These are phyloP conservation scores for Alternaria infectoria DNA, from an alignment of 2,329 filamentous ascomycete species.

Conservation along the genomic window DNA sequence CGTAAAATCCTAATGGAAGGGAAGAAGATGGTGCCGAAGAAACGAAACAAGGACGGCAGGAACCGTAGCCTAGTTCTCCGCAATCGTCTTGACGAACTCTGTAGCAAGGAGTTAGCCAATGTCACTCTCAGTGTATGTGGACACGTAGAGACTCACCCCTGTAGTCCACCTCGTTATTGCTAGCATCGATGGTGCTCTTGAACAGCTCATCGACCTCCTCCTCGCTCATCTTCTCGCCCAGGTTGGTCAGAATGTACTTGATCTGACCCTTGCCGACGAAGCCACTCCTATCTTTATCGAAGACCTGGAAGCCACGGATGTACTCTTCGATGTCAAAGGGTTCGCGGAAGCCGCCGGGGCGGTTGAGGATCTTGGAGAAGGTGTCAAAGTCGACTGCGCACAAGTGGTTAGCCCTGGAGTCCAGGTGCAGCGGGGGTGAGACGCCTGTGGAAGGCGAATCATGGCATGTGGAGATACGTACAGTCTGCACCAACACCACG, in stretches of 20 bases:
- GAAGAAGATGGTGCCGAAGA: background rate
- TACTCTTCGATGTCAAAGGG: constrained; percentile 98
- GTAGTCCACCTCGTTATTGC: constrained; percentile 96
- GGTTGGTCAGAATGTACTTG: constrained; percentile 95
- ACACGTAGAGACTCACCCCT: constrained; percentile 66
- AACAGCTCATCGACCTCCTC: constrained; percentile 98
- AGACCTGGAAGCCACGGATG: constrained; percentile 98
- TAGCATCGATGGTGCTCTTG: constrained; percentile 91
- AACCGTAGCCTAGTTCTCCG: constrained; percentile 41
- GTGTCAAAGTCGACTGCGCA: constrained; percentile 91
- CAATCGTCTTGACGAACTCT: constrained; percentile 51
- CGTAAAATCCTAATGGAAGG: background rate
- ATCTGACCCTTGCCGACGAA: constrained; percentile 98
- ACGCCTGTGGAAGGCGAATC: background rate
- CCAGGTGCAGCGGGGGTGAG: background rate
- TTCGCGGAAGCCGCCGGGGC: constrained; percentile 96
- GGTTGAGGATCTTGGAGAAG: constrained; percentile 95
- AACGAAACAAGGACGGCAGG: background rate
- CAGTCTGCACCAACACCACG: constrained; percentile 88
- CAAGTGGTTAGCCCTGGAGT: constrained; percentile 3
- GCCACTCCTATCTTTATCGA: constrained; percentile 98
- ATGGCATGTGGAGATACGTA: constrained; percentile 60
- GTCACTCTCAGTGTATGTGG: background rate
- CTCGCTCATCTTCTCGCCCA: constrained; percentile 99
- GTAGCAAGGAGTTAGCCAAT: constrained; percentile 7